Percentiles rank a stretch among this genome's conserved stretches.
These are phyloP conservation scores for Lithocarpus polystachyus DNA, from an alignment of 306 rosid species.

Conservation along the genomic window DNA sequence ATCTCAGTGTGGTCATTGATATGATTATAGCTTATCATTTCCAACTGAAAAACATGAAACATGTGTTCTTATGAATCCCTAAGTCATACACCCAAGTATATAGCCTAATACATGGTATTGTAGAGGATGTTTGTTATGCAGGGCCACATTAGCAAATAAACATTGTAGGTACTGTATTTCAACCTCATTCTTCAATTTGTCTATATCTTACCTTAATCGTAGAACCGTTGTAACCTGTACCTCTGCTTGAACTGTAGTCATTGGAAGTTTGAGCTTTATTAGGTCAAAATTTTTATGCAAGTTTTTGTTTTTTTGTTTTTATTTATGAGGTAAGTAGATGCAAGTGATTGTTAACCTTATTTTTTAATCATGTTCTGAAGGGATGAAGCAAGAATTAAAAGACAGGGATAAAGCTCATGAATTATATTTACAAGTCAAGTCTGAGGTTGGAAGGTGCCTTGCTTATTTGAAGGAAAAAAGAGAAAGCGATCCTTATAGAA, in stretches of 20 bases:
- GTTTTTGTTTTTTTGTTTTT: background rate
- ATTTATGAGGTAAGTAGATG: background rate
- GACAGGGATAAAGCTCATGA: slow-evolving; percentile 57
- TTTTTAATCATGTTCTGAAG: slow-evolving; percentile 33
- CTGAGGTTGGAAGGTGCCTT: slow-evolving; percentile 67
- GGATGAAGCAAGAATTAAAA: slow-evolving; percentile 56
- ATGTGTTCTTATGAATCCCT: background rate
- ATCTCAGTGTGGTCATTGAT: background rate
- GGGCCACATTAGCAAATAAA: background rate
- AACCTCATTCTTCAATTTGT: background rate
- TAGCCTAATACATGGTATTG: background rate
- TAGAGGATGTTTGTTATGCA: background rate
- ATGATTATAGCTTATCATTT: too few relatives aligned
- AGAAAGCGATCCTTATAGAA: slow-evolving; percentile 76
- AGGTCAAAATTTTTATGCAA: background rate
- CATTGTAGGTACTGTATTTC: background rate
- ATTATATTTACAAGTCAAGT: slow-evolving; percentile 63
- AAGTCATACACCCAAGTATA: background rate
- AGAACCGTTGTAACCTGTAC: background rate
- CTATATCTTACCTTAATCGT: background rate
- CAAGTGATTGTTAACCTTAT: background rate
- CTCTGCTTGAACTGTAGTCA: background rate
- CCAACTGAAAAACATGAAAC: background rate
- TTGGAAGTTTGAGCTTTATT: background rate
- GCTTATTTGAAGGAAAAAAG: slow-evolving; percentile 66